Conservation (phyloP, 129 eudicot genomes). For the Chrysanthemum seticuspe region DNA sequence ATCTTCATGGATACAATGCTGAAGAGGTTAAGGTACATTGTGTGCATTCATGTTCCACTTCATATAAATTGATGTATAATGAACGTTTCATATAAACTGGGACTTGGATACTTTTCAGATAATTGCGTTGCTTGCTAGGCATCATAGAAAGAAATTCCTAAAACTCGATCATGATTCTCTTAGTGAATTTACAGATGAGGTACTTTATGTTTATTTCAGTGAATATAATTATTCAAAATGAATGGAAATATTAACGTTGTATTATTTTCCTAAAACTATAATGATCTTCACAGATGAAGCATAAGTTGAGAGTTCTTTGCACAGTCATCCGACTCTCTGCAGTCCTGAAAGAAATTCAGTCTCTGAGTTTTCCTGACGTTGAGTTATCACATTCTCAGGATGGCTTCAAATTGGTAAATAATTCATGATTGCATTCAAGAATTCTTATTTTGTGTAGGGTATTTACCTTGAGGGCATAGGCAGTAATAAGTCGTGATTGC, state of each 20-base stretch:
- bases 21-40: slow-evolving; percentile 70
- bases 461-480: too few species aligned
- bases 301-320: slow-evolving; percentile 73
- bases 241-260: background rate
- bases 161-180: slow-evolving; percentile 40
- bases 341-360: slow-evolving; percentile 39
- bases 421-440: background rate
- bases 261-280: background rate
- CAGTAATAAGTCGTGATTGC: slow-evolving; percentile 1
- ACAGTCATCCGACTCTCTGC: slow-evolving; percentile 64
- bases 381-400: slow-evolving; percentile 50
- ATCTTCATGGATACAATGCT: slow-evolving; percentile 62
- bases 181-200: slow-evolving; percentile 63
- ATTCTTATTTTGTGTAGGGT: too few species aligned
- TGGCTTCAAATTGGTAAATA: slow-evolving; percentile 69
- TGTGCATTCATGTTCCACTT: slow-evolving; percentile 7
- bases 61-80: background rate
- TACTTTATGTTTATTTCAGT: slow-evolving; percentile 20
- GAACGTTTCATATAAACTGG: slow-evolving; percentile 2
- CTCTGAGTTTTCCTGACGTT: slow-evolving; percentile 29
- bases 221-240: background rate
- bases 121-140: slow-evolving; percentile 67
- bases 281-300: slow-evolving; percentile 36
- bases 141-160: slow-evolving; percentile 79
- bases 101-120: slow-evolving; percentile 43